Percentiles rank a stretch among this genome's conserved stretches.
Conservation (phyloP, 176 grass and related monocot genomes). For the Oryza australiensis region DNA sequence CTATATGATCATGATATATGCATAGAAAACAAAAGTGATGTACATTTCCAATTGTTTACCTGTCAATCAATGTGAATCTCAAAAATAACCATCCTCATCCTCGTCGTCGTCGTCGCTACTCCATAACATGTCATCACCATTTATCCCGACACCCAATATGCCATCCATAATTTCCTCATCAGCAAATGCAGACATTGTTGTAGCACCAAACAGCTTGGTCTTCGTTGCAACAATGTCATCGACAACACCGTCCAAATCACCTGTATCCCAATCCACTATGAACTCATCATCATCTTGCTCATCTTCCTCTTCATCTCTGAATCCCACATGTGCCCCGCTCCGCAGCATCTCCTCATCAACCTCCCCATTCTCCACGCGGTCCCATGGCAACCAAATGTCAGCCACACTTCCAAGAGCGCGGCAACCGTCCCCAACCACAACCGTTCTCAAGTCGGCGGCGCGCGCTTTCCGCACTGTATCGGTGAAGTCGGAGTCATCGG, state of each 20-base stretch:
- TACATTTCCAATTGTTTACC: slow-evolving; percentile 19
- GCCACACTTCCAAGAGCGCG: slow-evolving; percentile 56
- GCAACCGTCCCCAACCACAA: slow-evolving; percentile 71
- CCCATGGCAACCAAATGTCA: slow-evolving; percentile 90
- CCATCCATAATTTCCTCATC: slow-evolving; percentile 55
- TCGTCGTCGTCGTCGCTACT: slow-evolving; percentile 52
- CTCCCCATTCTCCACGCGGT: slow-evolving; percentile 70
- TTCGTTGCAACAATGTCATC: slow-evolving; percentile 43
- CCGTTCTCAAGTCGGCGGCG: slow-evolving; percentile 65
- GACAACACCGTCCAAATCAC: slow-evolving; percentile 50
- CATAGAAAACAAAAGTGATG: neutral
- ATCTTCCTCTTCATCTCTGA: slow-evolving; percentile 31
- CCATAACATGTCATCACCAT: slow-evolving; percentile 39
- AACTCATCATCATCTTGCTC: slow-evolving; percentile 33
- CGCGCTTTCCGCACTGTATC: slow-evolving; percentile 71
- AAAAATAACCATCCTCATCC: slow-evolving; percentile 59
- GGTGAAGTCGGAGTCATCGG: slow-evolving; percentile 84
- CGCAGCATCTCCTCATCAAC: slow-evolving; percentile 65
- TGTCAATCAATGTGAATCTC: slow-evolving; percentile 11
- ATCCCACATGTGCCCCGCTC: slow-evolving; percentile 17
- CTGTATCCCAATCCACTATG: slow-evolving; percentile 30
- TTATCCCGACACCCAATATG: slow-evolving; percentile 31
- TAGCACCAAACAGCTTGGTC: slow-evolving; percentile 38
- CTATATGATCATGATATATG: slow-evolving; percentile 11
- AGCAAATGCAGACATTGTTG: slow-evolving; percentile 49